Evolutionary conservation across 495 filamentous ascomycete species (phyloP).

Genomic region (Tricharina praecox): DNA sequence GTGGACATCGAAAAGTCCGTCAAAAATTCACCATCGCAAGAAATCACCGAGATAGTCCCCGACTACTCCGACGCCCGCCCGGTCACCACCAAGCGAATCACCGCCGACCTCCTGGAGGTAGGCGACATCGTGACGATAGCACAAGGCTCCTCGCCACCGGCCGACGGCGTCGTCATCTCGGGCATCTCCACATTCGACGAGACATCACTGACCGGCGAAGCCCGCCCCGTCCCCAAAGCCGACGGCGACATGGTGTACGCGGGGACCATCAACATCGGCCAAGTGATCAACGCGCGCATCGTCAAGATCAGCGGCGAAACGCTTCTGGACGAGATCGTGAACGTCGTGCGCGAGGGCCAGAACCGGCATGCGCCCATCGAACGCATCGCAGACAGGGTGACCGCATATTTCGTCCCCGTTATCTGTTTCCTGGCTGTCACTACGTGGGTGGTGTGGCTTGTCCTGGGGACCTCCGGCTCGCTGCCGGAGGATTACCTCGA

Average conservation of each 20-base stretch:
- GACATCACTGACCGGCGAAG: constrained; percentile 80
- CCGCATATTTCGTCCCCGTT: constrained; percentile 74
- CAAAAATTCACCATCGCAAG: background rate
- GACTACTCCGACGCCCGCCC: constrained; percentile 16
- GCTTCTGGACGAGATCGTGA: constrained; percentile 84
- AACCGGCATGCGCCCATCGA: constrained; percentile 75
- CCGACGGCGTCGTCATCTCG: constrained; percentile 53
- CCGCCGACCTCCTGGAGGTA: constrained; percentile 62
- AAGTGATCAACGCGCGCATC: constrained; percentile 51
- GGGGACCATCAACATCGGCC: constrained; percentile 70
- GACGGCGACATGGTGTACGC: constrained; percentile 59
- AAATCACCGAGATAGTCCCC: background rate
- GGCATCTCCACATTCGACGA: constrained; percentile 67
- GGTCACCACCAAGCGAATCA: constrained; percentile 31
- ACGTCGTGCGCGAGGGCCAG: constrained; percentile 80
- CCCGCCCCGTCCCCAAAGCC: constrained; percentile 52
- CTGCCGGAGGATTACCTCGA: constrained; percentile 53
- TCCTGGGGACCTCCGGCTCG: constrained; percentile 49
- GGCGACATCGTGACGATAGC: constrained; percentile 63
- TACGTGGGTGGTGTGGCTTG: constrained; percentile 74
- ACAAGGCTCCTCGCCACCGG: constrained; percentile 70
- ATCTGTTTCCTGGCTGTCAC: constrained; percentile 64
- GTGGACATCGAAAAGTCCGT: background rate
- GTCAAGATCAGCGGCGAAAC: constrained; percentile 57
- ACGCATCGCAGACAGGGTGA: constrained; percentile 64